phyloP scores from a whole-genome alignment of 225 moss, liverwort and hornwort genomes.

The Physcomitrium patens region DNA sequence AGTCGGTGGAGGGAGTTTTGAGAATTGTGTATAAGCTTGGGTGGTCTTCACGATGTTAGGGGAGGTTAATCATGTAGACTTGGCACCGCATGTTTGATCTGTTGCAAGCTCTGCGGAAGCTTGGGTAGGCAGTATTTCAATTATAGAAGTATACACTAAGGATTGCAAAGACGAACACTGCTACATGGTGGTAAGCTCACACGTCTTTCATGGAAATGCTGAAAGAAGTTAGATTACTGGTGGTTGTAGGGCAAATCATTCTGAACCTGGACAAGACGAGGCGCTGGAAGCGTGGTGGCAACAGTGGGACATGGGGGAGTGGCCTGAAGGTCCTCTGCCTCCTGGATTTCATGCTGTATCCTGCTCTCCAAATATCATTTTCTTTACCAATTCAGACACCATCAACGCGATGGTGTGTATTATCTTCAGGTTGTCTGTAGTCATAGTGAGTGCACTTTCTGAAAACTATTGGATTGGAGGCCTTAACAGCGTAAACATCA shows the following conservation, averaged over 20 bases:
- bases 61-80: neutral
- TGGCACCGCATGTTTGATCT: neutral
- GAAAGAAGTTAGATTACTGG: slow-evolving; percentile 6
- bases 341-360: slow-evolving; percentile 42
- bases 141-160: neutral
- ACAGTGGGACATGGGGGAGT: slow-evolving; percentile 43
- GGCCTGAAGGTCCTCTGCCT: slow-evolving; percentile 59
- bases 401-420: neutral
- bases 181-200: neutral
- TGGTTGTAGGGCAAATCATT: slow-evolving; percentile 12
- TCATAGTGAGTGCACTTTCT: neutral
- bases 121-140: neutral
- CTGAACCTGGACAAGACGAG: slow-evolving; percentile 24
- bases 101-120: slow-evolving; percentile 3
- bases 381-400: neutral
- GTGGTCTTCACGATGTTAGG: neutral
- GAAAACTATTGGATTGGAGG: neutral
- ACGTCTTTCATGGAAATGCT: neutral
- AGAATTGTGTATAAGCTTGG: neutral
- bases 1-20: neutral
- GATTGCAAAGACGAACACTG: neutral
- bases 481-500: slow-evolving; percentile 30
- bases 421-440: neutral
- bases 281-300: slow-evolving; percentile 51
- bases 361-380: slow-evolving; percentile 5